Base-by-base conservation (phyloP, 306 rosid genomes). In the Cucumis hystrix region DNA sequence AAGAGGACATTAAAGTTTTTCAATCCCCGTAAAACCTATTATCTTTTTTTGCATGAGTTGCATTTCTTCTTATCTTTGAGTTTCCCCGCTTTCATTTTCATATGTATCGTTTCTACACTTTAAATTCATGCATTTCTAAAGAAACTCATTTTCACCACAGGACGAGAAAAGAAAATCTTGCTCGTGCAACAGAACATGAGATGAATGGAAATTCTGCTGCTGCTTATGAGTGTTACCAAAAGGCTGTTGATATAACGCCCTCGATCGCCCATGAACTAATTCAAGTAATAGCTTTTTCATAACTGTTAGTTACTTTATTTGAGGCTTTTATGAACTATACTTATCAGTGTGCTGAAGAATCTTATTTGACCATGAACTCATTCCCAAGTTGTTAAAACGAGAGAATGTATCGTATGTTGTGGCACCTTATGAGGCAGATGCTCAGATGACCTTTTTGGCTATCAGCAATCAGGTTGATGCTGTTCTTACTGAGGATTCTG, bases 371-470 rank as follows among this genome's bases (percentile, higher is more conserved):
- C 41, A 78, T 78, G 74, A 28, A 65, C 80, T 61, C 61, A 65
- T 71, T 40, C 70, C 40, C 15, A 81, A 92, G 98, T 97, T 89
- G 67, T 85, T 92, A 86, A 95, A 89, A 89, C 88, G 66, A 83
- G 97, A 95, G 86, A 88, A 88, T 70, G 82, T 92, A 68, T 80
- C 80, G 0, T 87, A 90, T 80, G 56, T 95, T 82, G 98, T 95
- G 82, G 98, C 98, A 80, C 98, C 98, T 69, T 95, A 95, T 11
- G 97, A 95, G 82, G 98, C 97, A 75, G 98, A 95, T 84, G 97
- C 98, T 41, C 98, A 95, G 75, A 86, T 95, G 98, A 86, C 98
- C 70, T 95, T 90, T 87, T 84, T 95, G 90, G 98, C 98, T 30
- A 43, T 81, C 71, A 89, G 80, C 76, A 87, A 88, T 59, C 93